A percentile compares a stretch with the other conserved stretches of the same genome.
These are phyloP conservation scores for Saccharum officinarum DNA, from an alignment of 176 grass and related monocot species.

Conservation along the genomic window DNA sequence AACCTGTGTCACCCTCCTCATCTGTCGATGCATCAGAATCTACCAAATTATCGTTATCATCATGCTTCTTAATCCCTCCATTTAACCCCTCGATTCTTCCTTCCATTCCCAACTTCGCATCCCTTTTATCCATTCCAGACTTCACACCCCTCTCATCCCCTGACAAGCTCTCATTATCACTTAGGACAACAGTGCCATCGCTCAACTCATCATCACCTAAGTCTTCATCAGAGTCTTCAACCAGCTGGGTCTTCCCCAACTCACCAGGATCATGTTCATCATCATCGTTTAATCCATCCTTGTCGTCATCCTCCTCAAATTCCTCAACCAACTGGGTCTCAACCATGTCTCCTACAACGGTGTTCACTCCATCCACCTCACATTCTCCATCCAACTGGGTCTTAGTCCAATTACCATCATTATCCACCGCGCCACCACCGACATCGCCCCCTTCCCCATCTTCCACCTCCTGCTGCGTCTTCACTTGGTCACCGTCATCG, in stretches of 20 bases:
- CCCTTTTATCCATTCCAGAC: constrained; percentile 11
- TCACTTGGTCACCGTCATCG: constrained; percentile 1
- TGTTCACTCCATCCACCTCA: background rate
- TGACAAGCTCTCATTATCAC: constrained; percentile 11
- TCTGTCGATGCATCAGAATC: constrained; percentile 63
- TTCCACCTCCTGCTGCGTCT: background rate
- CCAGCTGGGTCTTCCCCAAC: constrained; percentile 44
- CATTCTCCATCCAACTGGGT: constrained; percentile 37
- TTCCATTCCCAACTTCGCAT: background rate
- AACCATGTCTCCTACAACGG: background rate
- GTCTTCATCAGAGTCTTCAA: constrained; percentile 42
- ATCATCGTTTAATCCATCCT: background rate
- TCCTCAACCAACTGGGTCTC: constrained; percentile 47
- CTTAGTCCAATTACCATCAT: background rate
- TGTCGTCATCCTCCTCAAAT: background rate
- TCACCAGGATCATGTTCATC: background rate
- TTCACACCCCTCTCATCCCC: constrained; percentile 3
- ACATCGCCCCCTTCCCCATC: background rate
- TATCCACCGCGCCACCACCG: background rate
- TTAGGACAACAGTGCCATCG: constrained; percentile 26
- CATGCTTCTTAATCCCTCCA: background rate
- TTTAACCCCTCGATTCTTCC: background rate
- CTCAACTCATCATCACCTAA: constrained; percentile 17
- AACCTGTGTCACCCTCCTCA: constrained; percentile 43
- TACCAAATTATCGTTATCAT: background rate